A percentile compares a stretch with the other conserved stretches of the same genome.
These are phyloP conservation scores for Coniella vitis DNA, from an alignment of 2,329 filamentous ascomycete species.

Conservation along the genomic window DNA sequence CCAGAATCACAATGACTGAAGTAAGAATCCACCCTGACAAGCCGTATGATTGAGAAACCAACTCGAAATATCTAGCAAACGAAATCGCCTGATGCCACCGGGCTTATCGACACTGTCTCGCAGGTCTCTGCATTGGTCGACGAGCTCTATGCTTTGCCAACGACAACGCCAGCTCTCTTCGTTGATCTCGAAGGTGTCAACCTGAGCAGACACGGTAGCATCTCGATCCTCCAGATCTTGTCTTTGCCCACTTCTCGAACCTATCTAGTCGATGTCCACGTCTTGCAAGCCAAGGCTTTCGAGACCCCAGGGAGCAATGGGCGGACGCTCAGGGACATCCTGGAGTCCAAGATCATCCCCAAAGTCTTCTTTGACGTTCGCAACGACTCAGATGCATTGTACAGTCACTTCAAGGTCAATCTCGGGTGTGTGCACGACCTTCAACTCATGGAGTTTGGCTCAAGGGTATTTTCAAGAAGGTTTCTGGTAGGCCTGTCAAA, in stretches of 20 bases:
- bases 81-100: too few species aligned
- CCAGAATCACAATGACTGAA: too few species aligned
- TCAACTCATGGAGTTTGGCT: conserved; percentile 46
- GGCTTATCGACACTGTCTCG: too few species aligned
- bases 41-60: too few species aligned
- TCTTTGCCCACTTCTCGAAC: conserved; percentile 23
- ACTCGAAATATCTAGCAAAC: too few species aligned
- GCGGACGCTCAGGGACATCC: conserved; percentile 29
- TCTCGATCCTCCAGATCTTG: conserved; percentile 39
- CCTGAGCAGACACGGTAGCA: conserved; percentile 33
- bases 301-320: not conserved
- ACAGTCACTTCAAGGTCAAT: conserved; percentile 33
- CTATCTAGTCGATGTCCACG: conserved; percentile 38
- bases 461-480: too few species aligned
- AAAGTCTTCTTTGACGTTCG: conserved; percentile 55
- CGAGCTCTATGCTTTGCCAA: not conserved
- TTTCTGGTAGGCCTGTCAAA: too few species aligned
- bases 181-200: conserved; percentile 42
- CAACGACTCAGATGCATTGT: conserved; percentile 51
- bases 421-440: conserved; percentile 43
- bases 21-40: too few species aligned
- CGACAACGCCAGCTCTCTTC: conserved; percentile 31
- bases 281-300: not conserved
- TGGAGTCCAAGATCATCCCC: conserved; percentile 34
- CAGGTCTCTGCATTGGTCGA: too few species aligned